phyloP scores from a whole-genome alignment of 306 rosid genomes.

The Aeschynomene evenia region DNA sequence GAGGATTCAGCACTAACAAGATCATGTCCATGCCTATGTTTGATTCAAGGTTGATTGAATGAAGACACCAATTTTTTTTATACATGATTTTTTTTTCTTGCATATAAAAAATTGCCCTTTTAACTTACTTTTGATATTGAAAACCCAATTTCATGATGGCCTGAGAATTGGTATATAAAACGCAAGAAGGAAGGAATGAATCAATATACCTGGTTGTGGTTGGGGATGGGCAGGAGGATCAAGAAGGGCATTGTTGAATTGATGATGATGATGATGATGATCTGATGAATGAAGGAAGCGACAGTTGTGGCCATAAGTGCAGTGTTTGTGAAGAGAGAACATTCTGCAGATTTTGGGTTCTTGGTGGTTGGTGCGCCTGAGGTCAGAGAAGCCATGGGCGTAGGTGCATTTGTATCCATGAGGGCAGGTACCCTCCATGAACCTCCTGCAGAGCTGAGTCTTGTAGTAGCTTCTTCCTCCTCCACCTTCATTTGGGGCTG shows the following conservation, averaged over 20 bases:
- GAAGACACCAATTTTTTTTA: not conserved
- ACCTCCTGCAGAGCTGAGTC: conserved; percentile 38
- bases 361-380: not conserved
- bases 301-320: conserved; percentile 41
- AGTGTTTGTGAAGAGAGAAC: conserved; percentile 26
- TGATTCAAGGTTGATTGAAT: not conserved
- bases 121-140: no score
- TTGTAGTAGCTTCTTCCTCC: conserved; percentile 17
- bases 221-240: no score
- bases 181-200: no score
- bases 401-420: conserved; percentile 30
- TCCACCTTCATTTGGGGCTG: not conserved
- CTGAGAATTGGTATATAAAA: no score
- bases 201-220: no score
- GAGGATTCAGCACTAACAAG: not conserved
- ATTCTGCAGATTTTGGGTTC: conserved; percentile 31
- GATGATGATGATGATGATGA: not conserved
- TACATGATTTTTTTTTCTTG: no score
- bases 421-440: conserved; percentile 27
- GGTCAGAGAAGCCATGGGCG: conserved; percentile 33
- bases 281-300: conserved; percentile 39
- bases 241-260: not conserved
- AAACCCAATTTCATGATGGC: no score
- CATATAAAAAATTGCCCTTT: no score
- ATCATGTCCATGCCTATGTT: not conserved